Base-by-base conservation (phyloP, 176 grass and related monocot genomes). In the Sorghum bicolor region DNA sequence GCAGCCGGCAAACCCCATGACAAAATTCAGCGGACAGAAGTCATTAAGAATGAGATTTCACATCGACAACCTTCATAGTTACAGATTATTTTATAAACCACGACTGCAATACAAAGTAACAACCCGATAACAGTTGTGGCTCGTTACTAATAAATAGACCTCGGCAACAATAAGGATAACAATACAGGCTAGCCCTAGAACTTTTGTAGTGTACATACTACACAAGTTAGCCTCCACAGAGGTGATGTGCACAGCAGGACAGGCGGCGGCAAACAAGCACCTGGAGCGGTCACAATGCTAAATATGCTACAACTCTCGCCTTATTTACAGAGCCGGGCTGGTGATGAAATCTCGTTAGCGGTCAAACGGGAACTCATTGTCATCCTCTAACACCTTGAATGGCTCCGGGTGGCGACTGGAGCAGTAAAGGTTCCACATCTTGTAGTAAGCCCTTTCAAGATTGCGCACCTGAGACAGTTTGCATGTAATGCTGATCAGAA, bases 391-490 rank as follows among this genome's bases (percentile, higher is more conserved):
- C 65, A 97, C 94, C 81, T 94, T 97, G 73, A 97, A 90, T 9
- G 87, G 87, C 79, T 97, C 79, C 3, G 89, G 89, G 26, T 89
- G 79, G n/a, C 64, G 64, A 34, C 87, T 77, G 1, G 79, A 76
- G 74, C 87, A 92, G 68, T 94, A 86, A 62, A 94, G 78, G 68
- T 90, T 90, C 94, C 94, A 94, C 94, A 97, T 97, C 53, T 94
- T 97, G 83, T 86, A 94, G 67, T 97, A 97, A 8, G 94, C 89
- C 69, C 94, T 90, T 30, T 94, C 94, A 71, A 97, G 76, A 86
- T 97, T 97, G 17, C 31, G 65, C 24, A 97, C 94, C 94, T 97
- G 82, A 70, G 70, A 90, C 9, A 34, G 15, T 63, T 83, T 37
- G 12, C 52, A 69, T 53, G 38, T 28, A 58, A 33, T 16, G 6